Base-by-base conservation (phyloP, 495 filamentous ascomycete species). In the Trichoderma virens region DNA sequence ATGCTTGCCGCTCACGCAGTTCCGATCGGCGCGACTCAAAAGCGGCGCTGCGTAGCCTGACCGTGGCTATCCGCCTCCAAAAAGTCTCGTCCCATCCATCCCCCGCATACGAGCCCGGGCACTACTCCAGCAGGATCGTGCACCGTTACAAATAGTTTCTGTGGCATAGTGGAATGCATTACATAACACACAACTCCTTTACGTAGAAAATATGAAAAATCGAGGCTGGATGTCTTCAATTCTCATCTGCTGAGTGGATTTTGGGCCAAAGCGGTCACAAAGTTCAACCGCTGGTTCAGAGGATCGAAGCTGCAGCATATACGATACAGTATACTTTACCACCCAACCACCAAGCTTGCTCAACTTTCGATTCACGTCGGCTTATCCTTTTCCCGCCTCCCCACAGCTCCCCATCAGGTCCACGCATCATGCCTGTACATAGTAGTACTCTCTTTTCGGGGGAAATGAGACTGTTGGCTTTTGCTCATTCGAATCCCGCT, bases 381-480 rank as follows among this genome's bases (percentile, higher is more conserved):
- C 51, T 56, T 31, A 56, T 56, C 27, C 25, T 56, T 56, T 56
- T 56, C 54, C 35, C 28, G 32, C 64, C 18, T 32, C 59, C 54
- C 61, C 25, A 62, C 65, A 65, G 41, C 64, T 67, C 64, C 60
- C 63, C 67, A 30, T 63, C 39, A n/a, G n/a, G n/a, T n/a, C n/a
- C n/a, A n/a, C n/a, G n/a, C n/a, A n/a, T n/a, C n/a, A n/a, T n/a
- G n/a, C n/a, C n/a, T n/a, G n/a, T n/a, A n/a, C n/a, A n/a, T n/a
- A n/a, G n/a, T n/a, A n/a, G n/a, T n/a, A n/a, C n/a, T n/a, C n/a
- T n/a, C n/a, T n/a, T n/a, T n/a, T n/a, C n/a, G 78, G 79, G 76
- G 63, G 69, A 82, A 81, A 84, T 78, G 83, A 84, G 80, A 73
- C 71, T 72, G 76, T 75, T 78, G 75, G 71, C 69, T 51, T 41